Base-by-base conservation (phyloP, 805 yeast species). In the Candida mattraensis region DNA sequence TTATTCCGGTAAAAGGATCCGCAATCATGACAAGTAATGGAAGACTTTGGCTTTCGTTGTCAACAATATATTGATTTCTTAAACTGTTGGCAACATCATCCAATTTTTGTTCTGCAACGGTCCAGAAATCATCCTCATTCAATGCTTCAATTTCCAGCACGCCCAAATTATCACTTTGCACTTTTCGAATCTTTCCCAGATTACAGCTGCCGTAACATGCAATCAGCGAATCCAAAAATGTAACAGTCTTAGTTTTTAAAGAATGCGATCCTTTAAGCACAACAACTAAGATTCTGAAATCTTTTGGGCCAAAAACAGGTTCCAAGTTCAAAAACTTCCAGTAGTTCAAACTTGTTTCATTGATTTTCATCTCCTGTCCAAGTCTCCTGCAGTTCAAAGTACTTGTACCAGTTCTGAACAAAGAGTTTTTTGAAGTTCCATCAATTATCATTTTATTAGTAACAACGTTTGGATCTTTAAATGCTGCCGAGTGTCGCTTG, bases 251-350 rank as follows among this genome's bases (percentile, higher is more conserved):
- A 5, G 48, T 57, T 8, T 44, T 42, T 24, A 62, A 51, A 18
- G 54, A 54, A 1, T 33, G 42, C 4, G 66, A 33, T 3, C 41
- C 36, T 23, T 49, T 44, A 16, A 60, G 64, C 24, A 44, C 44
- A 1, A 84, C 50, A 40, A 80, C 49, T 7, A 83, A 43, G 6
- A 78, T 57, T 37, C 72, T 74, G 40, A 80, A 72, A 39, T 73
- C 63, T 42, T 82, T 80, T 1, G 62, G 56, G 1, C 69, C 71
- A 16, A 57, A 54, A 6, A 72, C 48, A 0, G 91, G 86, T 28
- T 71, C 69, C 32, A 83, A 66, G 39, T 76, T 73, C 47, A 84
- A 52, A 28, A 69, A 60, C 47, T 66, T 77, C 88, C 82, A 81
- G 49, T 72, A 73, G 40, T 60, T 56, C 12, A 72, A 56, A 30